phyloP scores from a whole-genome alignment of 768 basidiomycete species.

The Flagelloscypha sp. region DNA sequence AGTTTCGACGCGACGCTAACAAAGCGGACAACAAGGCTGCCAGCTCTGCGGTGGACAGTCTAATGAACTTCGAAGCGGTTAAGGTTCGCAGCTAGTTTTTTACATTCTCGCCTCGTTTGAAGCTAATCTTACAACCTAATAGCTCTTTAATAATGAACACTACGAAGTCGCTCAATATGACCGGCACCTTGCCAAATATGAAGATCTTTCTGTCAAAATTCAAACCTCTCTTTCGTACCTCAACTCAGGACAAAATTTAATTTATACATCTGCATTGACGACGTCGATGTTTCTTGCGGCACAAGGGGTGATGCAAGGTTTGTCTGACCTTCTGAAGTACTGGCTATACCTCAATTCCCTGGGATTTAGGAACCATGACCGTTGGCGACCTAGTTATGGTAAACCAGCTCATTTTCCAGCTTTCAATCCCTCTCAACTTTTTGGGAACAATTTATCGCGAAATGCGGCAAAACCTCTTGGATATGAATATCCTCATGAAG shows the following conservation, averaged over 20 bases:
- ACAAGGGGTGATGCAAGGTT: conserved; percentile 88
- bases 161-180: conserved; percentile 92
- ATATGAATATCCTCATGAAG: conserved; percentile 95
- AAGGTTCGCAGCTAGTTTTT: conserved; percentile 48
- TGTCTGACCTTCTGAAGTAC: conserved; percentile 11
- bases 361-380: conserved; percentile 80
- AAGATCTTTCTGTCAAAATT: conserved; percentile 89
- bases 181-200: conserved; percentile 76
- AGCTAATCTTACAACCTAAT: conserved; percentile 10
- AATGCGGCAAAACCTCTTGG: conserved; percentile 88
- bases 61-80: conserved; percentile 98
- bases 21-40: conserved; percentile 96
- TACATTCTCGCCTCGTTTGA: background rate
- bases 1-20: conserved; percentile 91
- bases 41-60: conserved; percentile 84
- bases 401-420: conserved; percentile 96
- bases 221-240: conserved; percentile 88
- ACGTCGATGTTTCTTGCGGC: conserved; percentile 95
- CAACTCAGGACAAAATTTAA: conserved; percentile 95
- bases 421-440: conserved; percentile 95
- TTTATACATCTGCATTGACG: conserved; percentile 90
- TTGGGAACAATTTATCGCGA: conserved; percentile 96
- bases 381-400: conserved; percentile 99
- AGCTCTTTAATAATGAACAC: conserved; percentile 97
- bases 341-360: conserved; percentile 4